Conservation (phyloP, 192 early-diverging fungal genomes). For the Coemansia sp. region DNA sequence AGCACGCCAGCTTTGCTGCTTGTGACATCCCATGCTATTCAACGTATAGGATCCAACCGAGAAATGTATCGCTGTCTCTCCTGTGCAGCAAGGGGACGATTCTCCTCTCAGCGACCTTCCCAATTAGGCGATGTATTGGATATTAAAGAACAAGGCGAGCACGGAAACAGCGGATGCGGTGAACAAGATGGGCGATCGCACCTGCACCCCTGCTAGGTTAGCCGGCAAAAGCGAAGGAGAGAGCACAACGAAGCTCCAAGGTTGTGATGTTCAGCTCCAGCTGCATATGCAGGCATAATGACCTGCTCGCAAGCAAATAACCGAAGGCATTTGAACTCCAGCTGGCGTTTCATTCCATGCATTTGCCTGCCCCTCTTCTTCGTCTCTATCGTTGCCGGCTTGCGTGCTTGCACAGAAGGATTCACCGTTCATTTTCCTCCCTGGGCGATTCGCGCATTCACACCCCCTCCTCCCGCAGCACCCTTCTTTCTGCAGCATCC, state of each 20-base stretch:
- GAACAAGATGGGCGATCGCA: neutral
- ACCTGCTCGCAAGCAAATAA: too few relatives aligned
- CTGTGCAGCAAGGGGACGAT: neutral
- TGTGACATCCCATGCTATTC: neutral
- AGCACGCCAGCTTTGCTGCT: too few relatives aligned
- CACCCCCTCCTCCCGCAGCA: too few relatives aligned
- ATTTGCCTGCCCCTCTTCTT: neutral
- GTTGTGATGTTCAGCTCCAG: too few relatives aligned
- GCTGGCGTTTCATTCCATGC: neutral
- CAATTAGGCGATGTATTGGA: neutral
- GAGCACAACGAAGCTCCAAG: too few relatives aligned
- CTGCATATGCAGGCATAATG: too few relatives aligned
- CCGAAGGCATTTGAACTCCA: neutral
- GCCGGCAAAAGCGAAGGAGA: neutral
- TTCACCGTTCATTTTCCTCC: neutral
- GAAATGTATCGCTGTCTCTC: too few relatives aligned
- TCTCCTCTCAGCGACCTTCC: neutral
- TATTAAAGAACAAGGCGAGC: neutral
- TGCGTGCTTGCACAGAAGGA: neutral
- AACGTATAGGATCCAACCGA: neutral
- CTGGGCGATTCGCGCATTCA: too few relatives aligned
- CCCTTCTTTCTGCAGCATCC: too few relatives aligned
- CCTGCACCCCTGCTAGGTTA: neutral
- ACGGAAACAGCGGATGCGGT: neutral
- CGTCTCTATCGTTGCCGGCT: neutral